Evolutionary conservation across 768 basidiomycete genomes (phyloP).

Genomic region (Ramaria rubella): DNA sequence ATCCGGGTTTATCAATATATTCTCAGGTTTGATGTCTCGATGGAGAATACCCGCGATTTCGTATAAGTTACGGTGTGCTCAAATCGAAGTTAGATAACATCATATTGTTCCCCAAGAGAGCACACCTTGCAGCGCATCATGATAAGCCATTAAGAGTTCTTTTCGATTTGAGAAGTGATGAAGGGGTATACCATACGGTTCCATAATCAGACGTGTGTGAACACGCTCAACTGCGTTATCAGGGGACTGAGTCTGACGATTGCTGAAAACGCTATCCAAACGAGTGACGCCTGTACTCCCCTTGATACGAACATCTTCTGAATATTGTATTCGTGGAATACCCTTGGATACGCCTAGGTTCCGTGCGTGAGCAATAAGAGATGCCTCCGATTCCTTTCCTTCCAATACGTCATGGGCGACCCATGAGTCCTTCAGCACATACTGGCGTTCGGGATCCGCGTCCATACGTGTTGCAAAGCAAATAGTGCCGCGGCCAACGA

Average conservation of each 20-base stretch:
- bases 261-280: not conserved
- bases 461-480: not conserved
- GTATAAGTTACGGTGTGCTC: not conserved
- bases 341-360: not conserved
- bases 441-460: not conserved
- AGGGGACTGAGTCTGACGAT: not conserved
- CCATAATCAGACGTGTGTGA: not conserved
- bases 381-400: too few relatives aligned
- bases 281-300: not conserved
- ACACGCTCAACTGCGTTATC: not conserved
- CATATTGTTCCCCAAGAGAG: not conserved
- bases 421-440: not conserved
- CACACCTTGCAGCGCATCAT: not conserved
- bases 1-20: too few relatives aligned
- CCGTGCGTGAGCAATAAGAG: too few relatives aligned
- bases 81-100: not conserved
- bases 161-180: not conserved
- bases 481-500: not conserved
- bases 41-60: constrained; percentile 34
- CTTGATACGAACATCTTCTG: not conserved
- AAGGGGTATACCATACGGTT: not conserved
- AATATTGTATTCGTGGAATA: not conserved
- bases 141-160: not conserved
- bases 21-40: constrained; percentile 45
- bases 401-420: not conserved